Percentiles rank a stretch among this genome's conserved stretches.
phyloP scores from a whole-genome alignment of 75 land plant species.

The Pseudotsuga menziesii region DNA sequence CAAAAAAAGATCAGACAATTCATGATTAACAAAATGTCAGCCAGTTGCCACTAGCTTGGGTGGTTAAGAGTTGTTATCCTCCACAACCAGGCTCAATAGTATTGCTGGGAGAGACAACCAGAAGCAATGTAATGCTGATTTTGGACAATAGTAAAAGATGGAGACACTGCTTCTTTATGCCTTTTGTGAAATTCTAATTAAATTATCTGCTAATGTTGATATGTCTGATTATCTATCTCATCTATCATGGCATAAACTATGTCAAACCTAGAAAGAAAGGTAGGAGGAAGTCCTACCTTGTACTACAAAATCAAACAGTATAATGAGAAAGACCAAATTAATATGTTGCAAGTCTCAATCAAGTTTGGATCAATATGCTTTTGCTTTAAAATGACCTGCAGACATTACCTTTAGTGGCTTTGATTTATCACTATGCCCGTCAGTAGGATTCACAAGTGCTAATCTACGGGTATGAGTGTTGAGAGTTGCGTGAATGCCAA shows the following conservation, averaged over 20 bases:
- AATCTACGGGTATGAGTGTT: slow-evolving; percentile 93
- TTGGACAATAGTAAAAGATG: slow-evolving; percentile 80
- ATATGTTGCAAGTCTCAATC: background rate
- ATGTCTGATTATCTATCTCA: slow-evolving; percentile 88
- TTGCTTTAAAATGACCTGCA: too few relatives aligned
- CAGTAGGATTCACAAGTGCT: slow-evolving; percentile 96
- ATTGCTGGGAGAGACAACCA: slow-evolving; percentile 43
- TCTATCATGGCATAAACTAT: slow-evolving; percentile 92
- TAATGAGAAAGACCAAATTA: background rate
- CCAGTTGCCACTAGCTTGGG: too few relatives aligned
- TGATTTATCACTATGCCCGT: slow-evolving; percentile 56
- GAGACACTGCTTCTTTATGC: slow-evolving; percentile 74
- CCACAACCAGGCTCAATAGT: too few relatives aligned
- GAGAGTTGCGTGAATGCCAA: slow-evolving; percentile 92
- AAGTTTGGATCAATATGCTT: too few relatives aligned
- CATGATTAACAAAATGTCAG: too few relatives aligned
- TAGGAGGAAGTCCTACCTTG: slow-evolving; percentile 96
- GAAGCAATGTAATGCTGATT: slow-evolving; percentile 89
- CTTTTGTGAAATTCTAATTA: slow-evolving; percentile 55
- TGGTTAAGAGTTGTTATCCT: too few relatives aligned
- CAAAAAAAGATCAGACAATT: too few relatives aligned
- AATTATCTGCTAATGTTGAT: slow-evolving; percentile 94
- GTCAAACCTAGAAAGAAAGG: slow-evolving; percentile 96
- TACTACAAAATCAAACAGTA: slow-evolving; percentile 45
- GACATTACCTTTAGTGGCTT: too few relatives aligned